Evolutionary conservation across 1,139 yeast genomes (phyloP), one percentile per base, ranked within the genome.

Genomic region (Saccharomyces hybrid): DNA sequence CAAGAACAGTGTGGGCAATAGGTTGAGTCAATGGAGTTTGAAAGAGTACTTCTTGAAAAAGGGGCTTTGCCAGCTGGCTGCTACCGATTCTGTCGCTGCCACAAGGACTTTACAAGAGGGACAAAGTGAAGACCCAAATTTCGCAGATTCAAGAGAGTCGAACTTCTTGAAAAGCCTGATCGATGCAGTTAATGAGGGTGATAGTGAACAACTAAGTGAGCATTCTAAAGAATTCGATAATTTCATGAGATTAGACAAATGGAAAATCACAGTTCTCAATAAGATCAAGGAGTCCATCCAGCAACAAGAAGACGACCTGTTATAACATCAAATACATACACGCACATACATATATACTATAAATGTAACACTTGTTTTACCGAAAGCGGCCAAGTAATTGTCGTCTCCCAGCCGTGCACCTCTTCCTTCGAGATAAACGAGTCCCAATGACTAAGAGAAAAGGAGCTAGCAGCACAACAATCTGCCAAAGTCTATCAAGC

Each of bases 11-110:
- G 70, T 88, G 56, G 86, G 85, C 59, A 89, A 86, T 70, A 81
- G 81, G 59, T 76, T 90, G 61, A 82, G 95, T 52, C 86, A 84
- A 71, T 93, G 97, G 97, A 85, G 90, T 57, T 76, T 93, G 66
- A 93, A 95, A 71, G 99, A 93, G 58, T 89, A 91, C 69, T 90
- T 88, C 65, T 76, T 89, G 65, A 90, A 90, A 74, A 83, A 88
- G 50, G 83, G 89, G 32, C 76, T 93, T 56, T 88, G 97, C 68
- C 81, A 85, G 55, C 76, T 93, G 61, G 95, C 96, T 44, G 80
- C 80, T 56, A 89, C 84, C 57, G 99, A 93, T 71, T 76, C 81
- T 46, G 90, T 95, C 46, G 96, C 95, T 55, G 96, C 96, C 0
- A 80, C 81, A 55, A 84, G 88, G 65, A 81, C 89, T 47, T 68